Conservation (phyloP, 139 green algal genomes). For the Chlorella sorokiniana region DNA sequence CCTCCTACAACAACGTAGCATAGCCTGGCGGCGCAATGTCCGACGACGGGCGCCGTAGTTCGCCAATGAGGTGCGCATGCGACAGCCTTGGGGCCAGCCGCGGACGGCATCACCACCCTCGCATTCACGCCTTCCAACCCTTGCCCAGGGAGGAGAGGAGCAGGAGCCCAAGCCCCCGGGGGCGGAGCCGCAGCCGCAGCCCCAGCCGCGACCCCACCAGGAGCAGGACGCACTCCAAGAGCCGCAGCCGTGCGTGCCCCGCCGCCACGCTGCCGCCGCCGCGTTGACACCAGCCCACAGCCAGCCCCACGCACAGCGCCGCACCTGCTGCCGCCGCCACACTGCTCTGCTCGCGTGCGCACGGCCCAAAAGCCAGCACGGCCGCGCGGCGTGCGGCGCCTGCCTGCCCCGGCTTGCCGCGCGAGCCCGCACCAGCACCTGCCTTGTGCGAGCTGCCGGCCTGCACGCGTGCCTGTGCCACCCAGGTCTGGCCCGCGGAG, state of each 20-base stretch:
- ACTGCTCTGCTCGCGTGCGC: neutral
- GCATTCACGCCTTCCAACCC: neutral
- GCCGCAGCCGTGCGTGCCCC: constrained; percentile 26
- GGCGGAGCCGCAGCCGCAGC: constrained; percentile 1
- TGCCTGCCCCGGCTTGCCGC: too few species aligned
- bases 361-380: neutral
- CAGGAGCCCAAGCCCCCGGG: constrained; percentile 6
- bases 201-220: constrained; percentile 7
- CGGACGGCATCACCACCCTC: neutral
- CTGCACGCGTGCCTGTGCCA: too few species aligned
- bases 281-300: neutral
- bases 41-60: neutral
- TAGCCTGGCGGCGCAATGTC: neutral
- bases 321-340: neutral
- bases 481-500: too few species aligned
- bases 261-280: neutral
- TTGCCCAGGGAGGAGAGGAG: neutral
- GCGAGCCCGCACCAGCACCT: too few species aligned
- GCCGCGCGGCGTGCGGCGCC: too few species aligned
- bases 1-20: neutral
- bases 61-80: constrained; percentile 5
- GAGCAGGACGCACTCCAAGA: constrained; percentile 10
- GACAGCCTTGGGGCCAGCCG: neutral
- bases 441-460: too few species aligned
- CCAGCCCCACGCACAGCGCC: too few species aligned